Evolutionary conservation across 305 asterid genomes (phyloP), one percentile per base, ranked within the genome.

Genomic region (Galium porrigens): DNA sequence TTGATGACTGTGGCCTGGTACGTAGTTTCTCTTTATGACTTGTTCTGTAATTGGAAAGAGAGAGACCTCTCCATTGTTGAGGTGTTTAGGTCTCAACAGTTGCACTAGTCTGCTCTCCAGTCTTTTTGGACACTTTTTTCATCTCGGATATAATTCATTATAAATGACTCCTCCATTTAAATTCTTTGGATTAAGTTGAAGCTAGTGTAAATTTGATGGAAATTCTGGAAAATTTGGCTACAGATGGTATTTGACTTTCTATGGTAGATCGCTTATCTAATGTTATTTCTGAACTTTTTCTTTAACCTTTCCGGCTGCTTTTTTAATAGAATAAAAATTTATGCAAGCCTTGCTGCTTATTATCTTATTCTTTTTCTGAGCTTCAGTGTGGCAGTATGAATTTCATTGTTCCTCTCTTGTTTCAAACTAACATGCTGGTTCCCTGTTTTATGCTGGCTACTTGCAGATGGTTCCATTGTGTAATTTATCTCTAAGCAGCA

Each of bases 1-100:
- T 88, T 81, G 98, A 91, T 78, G 98, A 91, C 80, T 88, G 95
- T 62, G 98, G 96, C 78, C 65, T 85, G 95, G 98, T 91, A 91
- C 76, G 77, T 52, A 58, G 39, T 37, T 68, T 55, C 57, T 46
- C 63, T 39, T 60, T 29, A 71, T 64, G 29, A 59, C n/a, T 63
- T 51, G 18, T 18, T 8, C 9, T 52, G 29, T 33, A 6, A 25
- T 53, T 42, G 5, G 67, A 15, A 53, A 9, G 7, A 32, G 58
- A 48, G n/a, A 51, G 56, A 3, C 17, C 18, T 1, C 64, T 14
- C 46, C 22, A 29, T 62, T 55, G 55, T 33, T 29, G 22, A 44
- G 36, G 46, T 46, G 52, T 30, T 33, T 46, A 6, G 25, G 37
- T 48, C 6, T 25, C 11, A 33, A 6, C 25, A 52, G 25, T 6